Percentiles rank a stretch among this genome's conserved stretches.
Conservation (phyloP, 2,329 filamentous ascomycete species). For the Biscogniauxia mediterranea region DNA sequence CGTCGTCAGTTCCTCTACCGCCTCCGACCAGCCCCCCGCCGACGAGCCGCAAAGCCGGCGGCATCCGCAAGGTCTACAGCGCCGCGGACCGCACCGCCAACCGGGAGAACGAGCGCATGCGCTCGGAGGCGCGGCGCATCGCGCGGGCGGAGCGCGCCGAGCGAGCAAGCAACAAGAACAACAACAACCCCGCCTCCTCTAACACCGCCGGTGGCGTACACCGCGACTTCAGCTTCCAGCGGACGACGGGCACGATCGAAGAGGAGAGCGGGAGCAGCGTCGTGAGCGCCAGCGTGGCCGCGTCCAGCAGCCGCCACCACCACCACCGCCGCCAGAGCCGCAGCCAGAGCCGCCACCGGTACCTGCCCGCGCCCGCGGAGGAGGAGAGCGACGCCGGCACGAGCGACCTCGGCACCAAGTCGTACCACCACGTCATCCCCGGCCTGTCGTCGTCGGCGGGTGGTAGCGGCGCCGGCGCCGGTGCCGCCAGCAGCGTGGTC, state of each 20-base stretch:
- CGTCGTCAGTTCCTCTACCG: slow-evolving; percentile 6
- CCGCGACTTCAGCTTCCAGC: slow-evolving; percentile 55
- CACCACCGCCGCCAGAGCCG: slow-evolving; percentile 18
- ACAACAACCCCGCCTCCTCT: slow-evolving; percentile 20
- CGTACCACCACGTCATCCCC: slow-evolving; percentile 55
- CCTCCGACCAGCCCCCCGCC: neutral
- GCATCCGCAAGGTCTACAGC: slow-evolving; percentile 63
- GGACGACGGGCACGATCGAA: slow-evolving; percentile 27
- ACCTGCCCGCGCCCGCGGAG: slow-evolving; percentile 35
- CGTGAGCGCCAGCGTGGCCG: slow-evolving; percentile 1
- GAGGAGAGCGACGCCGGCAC: slow-evolving; percentile 41
- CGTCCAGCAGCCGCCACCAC: slow-evolving; percentile 14
- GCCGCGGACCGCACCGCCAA: slow-evolving; percentile 53
- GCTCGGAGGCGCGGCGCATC: slow-evolving; percentile 55
- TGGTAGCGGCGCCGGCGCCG: slow-evolving; percentile 3
- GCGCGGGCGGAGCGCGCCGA: slow-evolving; percentile 49
- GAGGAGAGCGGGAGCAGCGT: slow-evolving; percentile 25
- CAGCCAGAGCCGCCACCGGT: slow-evolving; percentile 19
- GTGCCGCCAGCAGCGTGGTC: slow-evolving; percentile 10
- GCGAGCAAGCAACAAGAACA: slow-evolving; percentile 7
- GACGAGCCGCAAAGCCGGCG: slow-evolving; percentile 28
- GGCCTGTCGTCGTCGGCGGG: slow-evolving; percentile 39
- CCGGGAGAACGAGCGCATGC: slow-evolving; percentile 53
- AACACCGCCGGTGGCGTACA: slow-evolving; percentile 22
- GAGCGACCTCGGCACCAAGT: slow-evolving; percentile 56